Base-by-base conservation (phyloP, 352 stramenopile genomes). In the Pythium coloratum region DNA sequence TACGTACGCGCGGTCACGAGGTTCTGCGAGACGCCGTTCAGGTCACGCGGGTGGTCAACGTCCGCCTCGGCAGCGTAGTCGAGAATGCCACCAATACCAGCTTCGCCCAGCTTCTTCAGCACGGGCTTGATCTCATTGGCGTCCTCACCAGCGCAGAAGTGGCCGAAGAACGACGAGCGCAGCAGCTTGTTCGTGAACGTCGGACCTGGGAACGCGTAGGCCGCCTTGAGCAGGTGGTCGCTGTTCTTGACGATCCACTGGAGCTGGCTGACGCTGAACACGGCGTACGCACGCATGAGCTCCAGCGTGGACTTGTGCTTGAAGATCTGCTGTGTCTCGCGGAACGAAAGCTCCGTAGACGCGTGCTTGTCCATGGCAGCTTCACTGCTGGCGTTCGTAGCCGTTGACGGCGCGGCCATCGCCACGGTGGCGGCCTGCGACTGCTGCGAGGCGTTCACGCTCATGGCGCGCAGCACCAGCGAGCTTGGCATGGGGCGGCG, bases 61-160 rank as follows among this genome's bases (percentile, higher is more conserved):
- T 98, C 93, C 36, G 86, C 88, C 70, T 99, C 97, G 8, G 96
- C 97, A 3, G 97, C 97, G 79, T 99, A 99, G 76, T 99, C 97
- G 10, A 99, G 76, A 64, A 99, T 99, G 36, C 83, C 87, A 12
- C 94, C 93, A 57, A 99, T 96, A 16, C 92, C 92, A 2, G 86
- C 83, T 24, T 82, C 55, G 32, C 88, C 66, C 34, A 98, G 77
- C 47, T 96, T 78, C 24, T 80, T 51, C 28, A 97, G 82, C 34
- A 90, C 80, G 12, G 90, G 89, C 12, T 85, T 78, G 67, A 97
- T 96, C 69, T 90, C 83, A 33, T 94, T 83, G 55, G 88, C 81
- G 60, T 96, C 73, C 59, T 98, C 82, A 20, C 97, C 97, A 14
- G 91, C 97, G 76, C 97, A 99, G 74, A 99, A 99, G 63, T 99